Base-by-base conservation (phyloP, 1,284 basidiomycete species). In the Sporisorium scitamineum region DNA sequence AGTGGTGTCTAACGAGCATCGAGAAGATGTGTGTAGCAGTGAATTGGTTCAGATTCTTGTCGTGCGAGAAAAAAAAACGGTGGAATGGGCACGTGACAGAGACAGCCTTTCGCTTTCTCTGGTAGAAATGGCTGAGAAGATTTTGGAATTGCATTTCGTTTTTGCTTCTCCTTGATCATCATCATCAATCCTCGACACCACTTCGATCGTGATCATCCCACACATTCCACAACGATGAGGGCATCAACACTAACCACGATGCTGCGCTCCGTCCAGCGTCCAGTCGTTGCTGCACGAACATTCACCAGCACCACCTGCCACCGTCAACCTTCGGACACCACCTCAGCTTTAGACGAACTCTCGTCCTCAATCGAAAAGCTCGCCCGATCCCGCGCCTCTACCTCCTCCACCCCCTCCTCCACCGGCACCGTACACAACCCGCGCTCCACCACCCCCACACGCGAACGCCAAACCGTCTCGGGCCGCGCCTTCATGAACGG, bases 401-500 rank as follows among this genome's bases (percentile, higher is more conserved):
- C 64, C 20, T 9, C 57, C 22, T 56, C 66, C 22, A 13, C 50
- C 5, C 8, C 70, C 11, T 18, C 63, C 0, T 10, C 53, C 10
- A 34, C 61, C 34, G 58, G 31, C 13, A 29, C 45, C 0, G 65
- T 76, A 0, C 61, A 76, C 62, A 76, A 54, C 7, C 73, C 73
- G 6, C 64, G 69, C 16, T 52, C 61, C 1, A 4, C 44, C 10
- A 41, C 31, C 1, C 51, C 60, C 10, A 29, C 37, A 13, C 37
- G 32, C 8, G 50, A 65, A 9, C 69, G 69, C 11, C 74, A 76
- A 42, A 72, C 74, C 32, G 70, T 76, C 13, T 69, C 65, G n/a
- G 74, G 74, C 0, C 55, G 74, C 2, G 74, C 74, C 0, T 76
- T 76, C 54, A 68, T 72, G 62, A 72, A 76, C 62, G 74, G 74